These are phyloP conservation scores for Pouteria glomerata DNA, from an alignment of 148 eudicot genomes.

Conservation along the genomic window DNA sequence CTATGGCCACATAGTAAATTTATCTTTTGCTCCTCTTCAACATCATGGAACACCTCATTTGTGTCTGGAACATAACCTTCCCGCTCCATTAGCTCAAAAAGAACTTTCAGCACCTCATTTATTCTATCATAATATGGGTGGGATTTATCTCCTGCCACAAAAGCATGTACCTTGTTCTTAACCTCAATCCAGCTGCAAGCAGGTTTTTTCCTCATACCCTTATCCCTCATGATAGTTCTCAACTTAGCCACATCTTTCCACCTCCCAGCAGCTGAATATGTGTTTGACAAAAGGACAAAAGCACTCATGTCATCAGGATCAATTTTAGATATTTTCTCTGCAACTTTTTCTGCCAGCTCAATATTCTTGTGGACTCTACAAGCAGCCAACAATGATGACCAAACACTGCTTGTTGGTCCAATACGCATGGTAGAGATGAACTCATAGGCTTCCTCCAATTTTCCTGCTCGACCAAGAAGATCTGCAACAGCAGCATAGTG, in stretches of 20 bases:
- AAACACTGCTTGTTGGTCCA: slow-evolving; percentile 35
- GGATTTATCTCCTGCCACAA: slow-evolving; percentile 68
- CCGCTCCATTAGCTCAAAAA: slow-evolving; percentile 44
- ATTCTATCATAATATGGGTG: slow-evolving; percentile 51
- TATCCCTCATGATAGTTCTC: slow-evolving; percentile 36
- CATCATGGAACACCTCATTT: slow-evolving; percentile 55
- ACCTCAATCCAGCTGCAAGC: slow-evolving; percentile 83
- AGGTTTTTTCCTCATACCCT: slow-evolving; percentile 53
- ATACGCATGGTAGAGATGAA: slow-evolving; percentile 41
- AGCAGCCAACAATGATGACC: slow-evolving; percentile 64
- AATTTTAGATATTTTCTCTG: slow-evolving; percentile 33
- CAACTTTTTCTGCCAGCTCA: slow-evolving; percentile 69
- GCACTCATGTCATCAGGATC: slow-evolving; percentile 51
- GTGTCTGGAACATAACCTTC: slow-evolving; percentile 65
- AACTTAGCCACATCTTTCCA: slow-evolving; percentile 64
- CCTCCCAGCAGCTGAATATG: slow-evolving; percentile 54
- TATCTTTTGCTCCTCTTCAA: slow-evolving; percentile 56
- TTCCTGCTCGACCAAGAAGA: slow-evolving; percentile 82
- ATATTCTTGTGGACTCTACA: slow-evolving; percentile 63
- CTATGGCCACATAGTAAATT: slow-evolving; percentile 40
- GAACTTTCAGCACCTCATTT: slow-evolving; percentile 33
- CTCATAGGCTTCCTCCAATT: slow-evolving; percentile 60
- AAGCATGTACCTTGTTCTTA: slow-evolving; percentile 57
- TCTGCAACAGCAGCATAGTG: slow-evolving; percentile 73
- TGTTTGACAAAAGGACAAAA: slow-evolving; percentile 52